phyloP scores from a whole-genome alignment of 2,329 filamentous ascomycete species.

The Periconia sp. region DNA sequence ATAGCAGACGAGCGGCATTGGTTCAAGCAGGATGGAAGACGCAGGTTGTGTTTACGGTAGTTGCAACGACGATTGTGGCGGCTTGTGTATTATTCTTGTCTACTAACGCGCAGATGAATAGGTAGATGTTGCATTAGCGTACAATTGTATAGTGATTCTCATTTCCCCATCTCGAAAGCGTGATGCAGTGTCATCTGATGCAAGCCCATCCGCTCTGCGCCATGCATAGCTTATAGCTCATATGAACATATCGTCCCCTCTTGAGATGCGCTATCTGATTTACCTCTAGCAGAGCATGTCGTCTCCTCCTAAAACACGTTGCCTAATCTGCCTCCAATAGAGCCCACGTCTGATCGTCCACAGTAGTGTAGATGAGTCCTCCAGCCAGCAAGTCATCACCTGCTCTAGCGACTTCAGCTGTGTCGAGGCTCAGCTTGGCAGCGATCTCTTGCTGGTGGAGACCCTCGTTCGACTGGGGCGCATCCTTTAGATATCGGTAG shows the following conservation, averaged over 20 bases:
- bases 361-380: constrained; percentile 85
- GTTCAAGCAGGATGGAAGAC: constrained; percentile 96
- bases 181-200: no score
- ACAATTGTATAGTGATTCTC: no score
- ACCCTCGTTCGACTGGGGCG: constrained; percentile 79
- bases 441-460: constrained; percentile 81
- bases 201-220: no score
- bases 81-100: constrained; percentile 50
- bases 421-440: constrained; percentile 66
- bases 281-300: no score
- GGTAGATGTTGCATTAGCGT: constrained; percentile 11
- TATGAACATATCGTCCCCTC: no score
- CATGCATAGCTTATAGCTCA: no score
- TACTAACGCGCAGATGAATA: constrained; percentile 39
- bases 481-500: constrained; percentile 70
- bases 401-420: constrained; percentile 74
- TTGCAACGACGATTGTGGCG: constrained; percentile 48
- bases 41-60: constrained; percentile 68
- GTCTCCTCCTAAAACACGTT: no score
- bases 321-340: constrained; percentile 67
- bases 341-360: constrained; percentile 92
- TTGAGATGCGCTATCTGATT: no score
- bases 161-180: no score
- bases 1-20: constrained; percentile 76
- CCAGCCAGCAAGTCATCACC: constrained; percentile 78